Evolutionary conservation across 169 alveolate species (phyloP).

Genomic region (Plasmodium fragile): DNA sequence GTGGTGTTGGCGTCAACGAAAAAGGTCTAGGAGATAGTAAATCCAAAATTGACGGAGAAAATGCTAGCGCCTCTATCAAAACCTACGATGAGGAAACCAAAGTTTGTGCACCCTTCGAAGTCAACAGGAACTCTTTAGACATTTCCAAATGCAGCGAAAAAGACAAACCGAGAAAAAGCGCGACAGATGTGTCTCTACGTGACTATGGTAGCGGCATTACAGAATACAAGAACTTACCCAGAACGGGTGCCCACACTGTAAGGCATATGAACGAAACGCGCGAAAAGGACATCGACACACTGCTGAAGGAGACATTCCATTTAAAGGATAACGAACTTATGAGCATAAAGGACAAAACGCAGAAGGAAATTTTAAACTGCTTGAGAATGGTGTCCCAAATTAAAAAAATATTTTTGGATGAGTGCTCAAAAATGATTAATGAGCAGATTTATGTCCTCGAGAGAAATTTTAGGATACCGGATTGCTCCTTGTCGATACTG

Average conservation of each 20-base stretch:
- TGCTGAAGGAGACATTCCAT: conserved; percentile 45
- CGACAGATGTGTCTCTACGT: not conserved
- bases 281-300: conserved; percentile 12
- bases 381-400: conserved; percentile 63
- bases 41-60: not conserved
- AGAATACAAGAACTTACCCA: not conserved
- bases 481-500: conserved; percentile 38
- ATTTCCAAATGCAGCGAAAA: not conserved
- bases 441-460: conserved; percentile 55
- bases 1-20: not conserved
- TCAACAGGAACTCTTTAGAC: not conserved
- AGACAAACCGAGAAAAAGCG: not conserved
- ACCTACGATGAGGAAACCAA: conserved; percentile 12
- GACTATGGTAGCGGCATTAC: not conserved
- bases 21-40: not conserved
- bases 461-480: conserved; percentile 64
- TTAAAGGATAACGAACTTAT: conserved; percentile 35
- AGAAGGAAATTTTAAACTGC: conserved; percentile 61
- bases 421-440: conserved; percentile 72
- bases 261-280: conserved; percentile 5
- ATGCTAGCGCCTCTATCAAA: not conserved
- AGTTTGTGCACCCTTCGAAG: not conserved
- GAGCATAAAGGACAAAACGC: conserved; percentile 30
- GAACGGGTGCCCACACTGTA: not conserved
- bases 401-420: conserved; percentile 66